Conservation (phyloP, 2,329 filamentous ascomycete genomes). For the Trichoderma lentiforme region DNA sequence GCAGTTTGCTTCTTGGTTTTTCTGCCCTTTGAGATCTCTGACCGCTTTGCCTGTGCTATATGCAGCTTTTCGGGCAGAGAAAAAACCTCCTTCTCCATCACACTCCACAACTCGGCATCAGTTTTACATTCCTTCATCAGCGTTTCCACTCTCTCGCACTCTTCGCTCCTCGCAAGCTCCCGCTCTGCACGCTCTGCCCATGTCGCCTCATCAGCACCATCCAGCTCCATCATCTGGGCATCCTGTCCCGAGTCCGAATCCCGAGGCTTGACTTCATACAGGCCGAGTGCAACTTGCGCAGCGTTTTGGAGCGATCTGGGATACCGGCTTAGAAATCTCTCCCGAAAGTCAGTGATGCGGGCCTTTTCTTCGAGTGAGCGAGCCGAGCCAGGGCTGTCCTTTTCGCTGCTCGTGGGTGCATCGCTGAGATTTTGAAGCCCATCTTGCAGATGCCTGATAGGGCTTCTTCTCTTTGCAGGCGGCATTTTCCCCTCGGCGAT, state of each 20-base stretch:
- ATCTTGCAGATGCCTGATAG: not conserved
- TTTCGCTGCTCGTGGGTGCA: not conserved
- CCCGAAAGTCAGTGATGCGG: conserved; percentile 32
- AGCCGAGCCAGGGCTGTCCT: conserved; percentile 16
- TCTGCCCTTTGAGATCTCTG: conserved; percentile 17
- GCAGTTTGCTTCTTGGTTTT: conserved; percentile 1
- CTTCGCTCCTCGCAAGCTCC: conserved; percentile 40
- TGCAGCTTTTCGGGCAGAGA: conserved; percentile 54
- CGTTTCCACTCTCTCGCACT: conserved; percentile 50
- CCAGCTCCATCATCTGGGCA: conserved; percentile 29
- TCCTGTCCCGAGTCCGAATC: conserved; percentile 22
- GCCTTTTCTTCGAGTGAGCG: conserved; percentile 35
- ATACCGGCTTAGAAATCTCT: conserved; percentile 37
- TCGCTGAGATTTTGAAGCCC: not conserved
- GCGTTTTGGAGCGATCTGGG: conserved; percentile 39
- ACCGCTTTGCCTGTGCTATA: conserved; percentile 36
- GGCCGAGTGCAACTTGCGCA: conserved; percentile 38
- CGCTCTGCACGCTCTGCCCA: conserved; percentile 35
- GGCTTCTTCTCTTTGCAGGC: conserved; percentile 24
- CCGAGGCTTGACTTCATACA: conserved; percentile 35
- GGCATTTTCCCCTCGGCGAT: conserved; percentile 38
- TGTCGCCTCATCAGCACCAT: conserved; percentile 31
- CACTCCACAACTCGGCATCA: conserved; percentile 64
- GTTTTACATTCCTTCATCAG: conserved; percentile 54
- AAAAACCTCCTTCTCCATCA: conserved; percentile 67